phyloP scores from a whole-genome alignment of 2,329 filamentous ascomycete genomes.

The Plectosphaerella plurivora region DNA sequence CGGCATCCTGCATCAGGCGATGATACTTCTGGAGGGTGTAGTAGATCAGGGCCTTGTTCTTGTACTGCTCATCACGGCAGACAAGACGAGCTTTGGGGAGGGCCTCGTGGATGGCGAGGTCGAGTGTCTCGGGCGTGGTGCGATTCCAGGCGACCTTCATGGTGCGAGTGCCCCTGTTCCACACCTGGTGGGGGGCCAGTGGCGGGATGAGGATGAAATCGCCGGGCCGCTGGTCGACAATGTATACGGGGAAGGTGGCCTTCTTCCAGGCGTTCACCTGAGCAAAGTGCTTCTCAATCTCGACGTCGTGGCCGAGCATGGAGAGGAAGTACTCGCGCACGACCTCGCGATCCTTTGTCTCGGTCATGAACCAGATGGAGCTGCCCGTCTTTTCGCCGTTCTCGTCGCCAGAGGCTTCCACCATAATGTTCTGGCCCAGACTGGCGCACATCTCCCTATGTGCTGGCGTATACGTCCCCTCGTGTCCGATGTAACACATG shows the following conservation, averaged over 20 bases:
- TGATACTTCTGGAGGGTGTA: conserved; percentile 80
- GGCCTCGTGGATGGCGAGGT: conserved; percentile 80
- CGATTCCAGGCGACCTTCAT: conserved; percentile 99
- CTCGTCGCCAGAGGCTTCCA: conserved; percentile 73
- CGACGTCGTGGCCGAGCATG: conserved; percentile 90
- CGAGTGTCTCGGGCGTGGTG: conserved; percentile 85
- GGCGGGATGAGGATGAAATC: conserved; percentile 94
- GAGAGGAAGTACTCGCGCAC: conserved; percentile 94
- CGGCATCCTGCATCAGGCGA: conserved; percentile 52
- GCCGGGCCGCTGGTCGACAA: conserved; percentile 84
- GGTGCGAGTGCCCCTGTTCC: conserved; percentile 93
- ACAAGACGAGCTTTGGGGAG: conserved; percentile 85
- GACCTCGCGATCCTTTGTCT: conserved; percentile 83
- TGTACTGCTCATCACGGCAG: conserved; percentile 97
- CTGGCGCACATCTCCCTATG: conserved; percentile 98
- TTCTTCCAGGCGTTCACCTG: conserved; percentile 94
- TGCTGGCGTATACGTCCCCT: conserved; percentile 92
- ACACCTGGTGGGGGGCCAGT: conserved; percentile 92
- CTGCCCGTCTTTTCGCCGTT: conserved; percentile 78
- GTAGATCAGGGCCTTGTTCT: conserved; percentile 94
- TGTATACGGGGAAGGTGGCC: conserved; percentile 86
- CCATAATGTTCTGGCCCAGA: conserved; percentile 96
- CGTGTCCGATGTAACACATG: conserved; percentile 97
- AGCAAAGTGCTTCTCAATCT: conserved; percentile 95
- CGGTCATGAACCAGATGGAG: conserved; percentile 98